Conservation (phyloP, 192 early-diverging fungal species). For the Coemansia sp. region DNA sequence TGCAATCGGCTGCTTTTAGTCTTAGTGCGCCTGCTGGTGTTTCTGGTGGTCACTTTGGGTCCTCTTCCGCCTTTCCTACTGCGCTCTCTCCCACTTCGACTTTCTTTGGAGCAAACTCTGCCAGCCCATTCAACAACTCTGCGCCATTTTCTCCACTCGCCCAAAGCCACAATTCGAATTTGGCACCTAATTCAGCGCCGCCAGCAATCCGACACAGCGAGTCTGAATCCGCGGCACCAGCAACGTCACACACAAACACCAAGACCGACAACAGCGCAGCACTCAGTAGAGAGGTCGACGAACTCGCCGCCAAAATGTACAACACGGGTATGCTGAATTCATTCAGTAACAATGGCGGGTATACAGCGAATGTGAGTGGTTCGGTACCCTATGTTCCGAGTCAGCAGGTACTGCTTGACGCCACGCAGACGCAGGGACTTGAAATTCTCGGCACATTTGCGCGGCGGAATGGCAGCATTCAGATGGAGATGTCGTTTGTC, state of each 20-base stretch:
- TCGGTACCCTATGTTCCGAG: slow-evolving; percentile 40
- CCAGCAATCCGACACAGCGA: not conserved
- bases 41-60: slow-evolving; percentile 9
- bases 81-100: slow-evolving; percentile 28
- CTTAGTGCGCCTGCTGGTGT: slow-evolving; percentile 13
- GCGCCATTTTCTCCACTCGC: slow-evolving; percentile 12
- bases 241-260: slow-evolving; percentile 3
- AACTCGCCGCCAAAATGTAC: slow-evolving; percentile 45
- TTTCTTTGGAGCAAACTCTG: slow-evolving; percentile 18
- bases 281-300: slow-evolving; percentile 25
- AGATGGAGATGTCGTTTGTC: slow-evolving; percentile 65
- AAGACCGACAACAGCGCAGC: slow-evolving; percentile 12
- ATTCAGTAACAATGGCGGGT: not conserved
- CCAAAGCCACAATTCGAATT: slow-evolving; percentile 3
- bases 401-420: slow-evolving; percentile 51
- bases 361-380: not conserved
- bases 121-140: slow-evolving; percentile 27
- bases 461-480: slow-evolving; percentile 61
- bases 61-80: slow-evolving; percentile 22
- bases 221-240: not conserved
- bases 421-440: slow-evolving; percentile 56
- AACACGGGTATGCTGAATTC: slow-evolving; percentile 26
- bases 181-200: slow-evolving; percentile 3
- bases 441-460: slow-evolving; percentile 63
- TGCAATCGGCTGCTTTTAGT: slow-evolving; percentile 23